Conservation (phyloP, 768 basidiomycete genomes). For the Termitomyces sp. region DNA sequence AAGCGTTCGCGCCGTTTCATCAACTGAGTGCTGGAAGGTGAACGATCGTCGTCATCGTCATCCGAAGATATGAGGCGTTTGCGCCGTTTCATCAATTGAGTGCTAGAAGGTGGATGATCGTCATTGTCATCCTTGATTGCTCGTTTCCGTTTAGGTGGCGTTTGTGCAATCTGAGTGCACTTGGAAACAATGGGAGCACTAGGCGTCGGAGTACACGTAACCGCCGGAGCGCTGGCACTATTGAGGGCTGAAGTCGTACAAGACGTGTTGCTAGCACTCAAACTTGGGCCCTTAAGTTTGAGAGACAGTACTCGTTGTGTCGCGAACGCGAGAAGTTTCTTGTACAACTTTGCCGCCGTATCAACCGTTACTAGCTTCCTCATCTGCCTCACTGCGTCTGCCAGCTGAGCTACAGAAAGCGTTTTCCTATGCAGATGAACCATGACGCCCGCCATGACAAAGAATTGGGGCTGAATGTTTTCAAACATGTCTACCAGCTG, state of each 20-base stretch:
- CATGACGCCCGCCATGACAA: constrained; percentile 39
- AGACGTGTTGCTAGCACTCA: not conserved
- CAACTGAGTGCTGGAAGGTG: not conserved
- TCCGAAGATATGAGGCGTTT: not conserved
- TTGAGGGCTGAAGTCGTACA: not conserved
- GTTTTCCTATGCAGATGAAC: constrained; percentile 29
- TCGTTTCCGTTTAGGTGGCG: constrained; percentile 7
- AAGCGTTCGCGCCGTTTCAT: not conserved
- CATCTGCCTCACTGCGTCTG: constrained; percentile 34
- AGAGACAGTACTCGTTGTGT: not conserved
- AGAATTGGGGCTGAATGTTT: constrained; percentile 35
- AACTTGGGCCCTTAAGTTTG: not conserved
- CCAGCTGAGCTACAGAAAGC: constrained; percentile 34
- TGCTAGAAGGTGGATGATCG: not conserved
- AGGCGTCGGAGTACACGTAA: not conserved
- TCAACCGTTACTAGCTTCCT: constrained; percentile 9
- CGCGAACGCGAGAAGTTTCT: constrained; percentile 8
- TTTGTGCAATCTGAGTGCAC: not conserved
- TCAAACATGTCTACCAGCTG: constrained; percentile 10
- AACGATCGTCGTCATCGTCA: not conserved
- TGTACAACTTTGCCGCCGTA: constrained; percentile 6
- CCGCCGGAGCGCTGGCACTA: not conserved
- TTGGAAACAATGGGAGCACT: no score
- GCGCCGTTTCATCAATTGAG: not conserved
- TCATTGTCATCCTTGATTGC: not conserved